Percentiles rank a stretch among this genome's conserved stretches.
Conservation (phyloP, 1,284 basidiomycete species). For the Rhodotorula mucilaginosa region DNA sequence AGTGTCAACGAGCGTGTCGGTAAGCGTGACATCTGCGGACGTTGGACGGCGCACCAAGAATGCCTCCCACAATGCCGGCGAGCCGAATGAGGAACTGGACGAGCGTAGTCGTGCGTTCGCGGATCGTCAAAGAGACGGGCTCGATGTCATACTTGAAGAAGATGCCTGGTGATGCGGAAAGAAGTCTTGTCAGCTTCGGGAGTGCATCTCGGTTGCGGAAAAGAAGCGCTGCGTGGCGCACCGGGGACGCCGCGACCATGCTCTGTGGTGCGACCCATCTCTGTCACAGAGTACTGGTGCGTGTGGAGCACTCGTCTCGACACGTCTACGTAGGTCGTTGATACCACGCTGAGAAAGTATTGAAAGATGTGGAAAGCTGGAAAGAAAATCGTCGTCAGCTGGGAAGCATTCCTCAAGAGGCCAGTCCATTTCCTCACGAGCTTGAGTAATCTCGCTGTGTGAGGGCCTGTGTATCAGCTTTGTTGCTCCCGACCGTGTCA, state of each 20-base stretch:
- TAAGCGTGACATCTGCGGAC: background rate
- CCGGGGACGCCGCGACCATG: slow-evolving; percentile 75
- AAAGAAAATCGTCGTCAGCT: background rate
- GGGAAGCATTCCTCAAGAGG: background rate
- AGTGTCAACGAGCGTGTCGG: background rate
- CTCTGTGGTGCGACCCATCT: slow-evolving; percentile 75
- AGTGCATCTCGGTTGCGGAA: background rate
- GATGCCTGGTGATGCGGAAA: slow-evolving; percentile 58
- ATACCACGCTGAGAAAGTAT: slow-evolving; percentile 92
- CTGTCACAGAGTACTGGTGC: slow-evolving; percentile 92
- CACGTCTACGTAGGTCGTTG: slow-evolving; percentile 83
- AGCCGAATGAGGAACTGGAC: slow-evolving; percentile 77
- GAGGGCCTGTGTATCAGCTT: background rate
- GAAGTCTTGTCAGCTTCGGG: background rate
- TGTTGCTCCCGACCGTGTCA: background rate
- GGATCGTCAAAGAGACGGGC: slow-evolving; percentile 77
- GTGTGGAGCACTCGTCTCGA: slow-evolving; percentile 63
- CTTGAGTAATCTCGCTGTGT: slow-evolving; percentile 68
- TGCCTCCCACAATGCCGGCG: slow-evolving; percentile 52
- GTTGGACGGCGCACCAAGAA: slow-evolving; percentile 41
- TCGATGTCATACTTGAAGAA: slow-evolving; percentile 98
- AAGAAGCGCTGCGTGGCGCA: background rate
- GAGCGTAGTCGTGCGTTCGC: slow-evolving; percentile 79
- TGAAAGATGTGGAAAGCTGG: slow-evolving; percentile 91
- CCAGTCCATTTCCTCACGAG: slow-evolving; percentile 47